A percentile compares a stretch with the other conserved stretches of the same genome.
Evolutionary conservation across 75 land plant species (phyloP).

Genomic region (Pinus albicaulis): DNA sequence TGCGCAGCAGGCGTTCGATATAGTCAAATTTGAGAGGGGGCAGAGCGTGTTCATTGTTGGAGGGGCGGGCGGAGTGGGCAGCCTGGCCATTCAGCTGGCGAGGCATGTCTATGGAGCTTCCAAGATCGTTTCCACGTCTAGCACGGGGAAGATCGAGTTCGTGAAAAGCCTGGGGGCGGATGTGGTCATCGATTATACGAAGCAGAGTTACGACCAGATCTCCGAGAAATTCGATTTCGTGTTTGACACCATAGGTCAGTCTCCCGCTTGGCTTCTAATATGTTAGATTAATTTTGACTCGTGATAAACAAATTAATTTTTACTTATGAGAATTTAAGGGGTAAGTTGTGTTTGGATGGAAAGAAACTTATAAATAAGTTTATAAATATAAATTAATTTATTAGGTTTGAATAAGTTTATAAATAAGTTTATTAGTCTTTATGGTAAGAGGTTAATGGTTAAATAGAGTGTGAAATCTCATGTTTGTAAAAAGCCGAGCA

Average conservation of each 20-base stretch:
- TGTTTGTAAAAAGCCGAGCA: too few relatives aligned
- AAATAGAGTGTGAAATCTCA: too few relatives aligned
- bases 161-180: constrained; percentile 55
- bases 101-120: constrained; percentile 48
- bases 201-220: constrained; percentile 29
- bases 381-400: too few relatives aligned
- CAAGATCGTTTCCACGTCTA: constrained; percentile 40
- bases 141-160: constrained; percentile 44
- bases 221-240: constrained; percentile 51
- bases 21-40: constrained; percentile 28
- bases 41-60: constrained; percentile 35
- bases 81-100: constrained; percentile 46
- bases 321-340: too few relatives aligned
- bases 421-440: too few relatives aligned
- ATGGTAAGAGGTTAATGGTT: too few relatives aligned
- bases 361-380: too few relatives aligned
- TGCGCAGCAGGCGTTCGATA: constrained; percentile 31
- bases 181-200: constrained; percentile 47
- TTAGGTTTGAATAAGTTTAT: too few relatives aligned
- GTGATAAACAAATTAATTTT: too few relatives aligned
- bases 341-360: too few relatives aligned
- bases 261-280: too few relatives aligned
- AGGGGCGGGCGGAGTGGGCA: constrained; percentile 56
- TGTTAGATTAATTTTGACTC: too few relatives aligned
- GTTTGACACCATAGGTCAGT: constrained; percentile 51